These are phyloP conservation scores for Mortierella claussenii DNA, from an alignment of 192 early-diverging fungal genomes.

Conservation along the genomic window DNA sequence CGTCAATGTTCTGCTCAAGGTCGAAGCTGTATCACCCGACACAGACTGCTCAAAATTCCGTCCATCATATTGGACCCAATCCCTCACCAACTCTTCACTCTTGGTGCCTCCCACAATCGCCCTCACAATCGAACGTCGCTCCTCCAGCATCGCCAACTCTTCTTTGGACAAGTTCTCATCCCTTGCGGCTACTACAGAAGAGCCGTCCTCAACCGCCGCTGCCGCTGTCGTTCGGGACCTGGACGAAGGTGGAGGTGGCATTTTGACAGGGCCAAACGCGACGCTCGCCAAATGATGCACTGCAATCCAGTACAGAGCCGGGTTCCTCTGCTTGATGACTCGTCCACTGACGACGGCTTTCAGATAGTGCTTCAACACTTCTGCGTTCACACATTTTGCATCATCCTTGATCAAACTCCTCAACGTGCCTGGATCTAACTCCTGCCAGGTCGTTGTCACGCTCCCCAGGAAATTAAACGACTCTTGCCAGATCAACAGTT, in stretches of 20 bases:
- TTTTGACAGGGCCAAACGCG: constrained; percentile 33
- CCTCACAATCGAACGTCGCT: constrained; percentile 24
- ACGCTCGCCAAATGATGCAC: constrained; percentile 40
- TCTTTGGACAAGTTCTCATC: constrained; percentile 2
- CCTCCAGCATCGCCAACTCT: constrained; percentile 13
- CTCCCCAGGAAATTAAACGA: constrained; percentile 46
- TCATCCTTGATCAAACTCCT: constrained; percentile 37
- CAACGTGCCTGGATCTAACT: constrained; percentile 30
- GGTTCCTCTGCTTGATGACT: constrained; percentile 51
- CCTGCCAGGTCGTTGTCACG: constrained; percentile 38
- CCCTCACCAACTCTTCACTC: constrained; percentile 40
- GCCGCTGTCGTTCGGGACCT: neutral
- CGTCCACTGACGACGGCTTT: constrained; percentile 44
- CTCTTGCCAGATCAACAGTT: constrained; percentile 42
- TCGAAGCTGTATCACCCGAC: neutral
- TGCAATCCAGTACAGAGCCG: constrained; percentile 44
- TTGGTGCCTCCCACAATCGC: constrained; percentile 30
- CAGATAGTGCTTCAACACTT: constrained; percentile 30
- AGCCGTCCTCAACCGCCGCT: too few species aligned
- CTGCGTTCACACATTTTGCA: constrained; percentile 11
- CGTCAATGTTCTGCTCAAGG: neutral
- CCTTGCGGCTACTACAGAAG: too few species aligned
- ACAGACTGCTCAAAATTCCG: constrained; percentile 35
- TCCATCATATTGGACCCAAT: constrained; percentile 48
- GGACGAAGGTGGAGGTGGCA: neutral